Evolutionary conservation across 164 flowering plant species (phyloP).

Genomic region (Echeveria elegans): DNA sequence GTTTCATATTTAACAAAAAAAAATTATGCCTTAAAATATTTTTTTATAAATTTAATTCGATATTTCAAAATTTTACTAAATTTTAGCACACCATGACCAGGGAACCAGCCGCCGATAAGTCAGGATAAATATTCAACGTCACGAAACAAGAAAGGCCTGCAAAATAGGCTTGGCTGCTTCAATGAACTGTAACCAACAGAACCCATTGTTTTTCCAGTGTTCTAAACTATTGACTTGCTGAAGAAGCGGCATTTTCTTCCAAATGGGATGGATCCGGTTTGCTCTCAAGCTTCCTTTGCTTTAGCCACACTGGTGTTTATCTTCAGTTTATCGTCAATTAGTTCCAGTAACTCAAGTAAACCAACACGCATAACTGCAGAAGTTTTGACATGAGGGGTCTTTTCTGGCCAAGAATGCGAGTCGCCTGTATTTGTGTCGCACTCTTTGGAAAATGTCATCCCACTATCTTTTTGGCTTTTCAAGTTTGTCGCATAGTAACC

Average conservation of each 20-base stretch:
- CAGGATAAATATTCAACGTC: too few relatives aligned
- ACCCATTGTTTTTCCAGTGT: too few relatives aligned
- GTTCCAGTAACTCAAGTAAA: constrained; percentile 64
- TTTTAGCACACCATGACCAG: too few relatives aligned
- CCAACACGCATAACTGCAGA: constrained; percentile 82
- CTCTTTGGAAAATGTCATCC: background rate
- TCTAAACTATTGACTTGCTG: background rate
- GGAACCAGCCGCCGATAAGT: too few relatives aligned
- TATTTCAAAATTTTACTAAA: too few relatives aligned
- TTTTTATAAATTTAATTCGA: too few relatives aligned
- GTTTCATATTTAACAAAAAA: too few relatives aligned
- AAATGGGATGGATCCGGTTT: background rate
- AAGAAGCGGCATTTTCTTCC: background rate
- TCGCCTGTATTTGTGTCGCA: constrained; percentile 1
- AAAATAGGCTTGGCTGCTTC: too few relatives aligned
- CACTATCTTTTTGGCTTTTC: constrained; percentile 13
- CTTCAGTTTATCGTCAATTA: constrained; percentile 60
- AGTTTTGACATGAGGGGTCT: constrained; percentile 42
- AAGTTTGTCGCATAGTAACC: constrained; percentile 8
- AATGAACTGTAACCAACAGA: too few relatives aligned
- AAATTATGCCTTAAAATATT: too few relatives aligned
- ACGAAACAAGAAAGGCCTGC: too few relatives aligned
- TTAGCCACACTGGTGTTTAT: background rate
- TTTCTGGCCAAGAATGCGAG: constrained; percentile 17
- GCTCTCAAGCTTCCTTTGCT: background rate